Evolutionary conservation across 257 asterid species (phyloP).

Genomic region (Capsicum rhomboideum): DNA sequence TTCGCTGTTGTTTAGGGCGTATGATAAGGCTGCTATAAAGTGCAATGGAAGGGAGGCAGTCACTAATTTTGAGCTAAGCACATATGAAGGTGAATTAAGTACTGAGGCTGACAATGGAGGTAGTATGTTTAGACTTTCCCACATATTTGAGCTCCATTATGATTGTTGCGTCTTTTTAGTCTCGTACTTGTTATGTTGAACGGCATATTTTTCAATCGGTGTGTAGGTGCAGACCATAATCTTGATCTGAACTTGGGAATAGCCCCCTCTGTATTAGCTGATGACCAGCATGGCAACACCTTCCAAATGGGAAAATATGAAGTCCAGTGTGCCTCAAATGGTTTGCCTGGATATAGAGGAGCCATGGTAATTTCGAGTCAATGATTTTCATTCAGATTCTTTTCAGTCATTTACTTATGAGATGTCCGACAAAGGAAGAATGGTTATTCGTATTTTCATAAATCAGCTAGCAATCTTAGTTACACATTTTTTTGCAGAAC

Average conservation of each 20-base stretch:
- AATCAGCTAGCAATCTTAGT: neutral
- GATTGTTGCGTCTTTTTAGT: neutral
- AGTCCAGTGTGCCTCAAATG: conserved; percentile 28
- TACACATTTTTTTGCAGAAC: conserved; percentile 23
- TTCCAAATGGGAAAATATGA: conserved; percentile 17
- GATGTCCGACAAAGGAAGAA: neutral
- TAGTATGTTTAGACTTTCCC: conserved; percentile 8
- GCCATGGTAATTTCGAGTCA: conserved; percentile 31
- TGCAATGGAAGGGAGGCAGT: conserved; percentile 89
- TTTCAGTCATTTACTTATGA: neutral
- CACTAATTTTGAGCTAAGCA: conserved; percentile 73
- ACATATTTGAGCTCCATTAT: neutral
- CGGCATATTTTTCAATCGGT: neutral
- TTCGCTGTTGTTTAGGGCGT: conserved; percentile 52
- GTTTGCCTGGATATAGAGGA: conserved; percentile 25
- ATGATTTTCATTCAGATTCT: neutral
- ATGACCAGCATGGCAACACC: conserved; percentile 20
- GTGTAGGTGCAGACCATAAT: conserved; percentile 31
- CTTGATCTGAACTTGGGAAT: conserved; percentile 70
- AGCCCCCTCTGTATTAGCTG: conserved; percentile 40
- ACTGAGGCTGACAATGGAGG: conserved; percentile 45
- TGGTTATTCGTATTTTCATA: neutral
- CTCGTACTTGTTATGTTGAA: neutral
- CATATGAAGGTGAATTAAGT: conserved; percentile 51
- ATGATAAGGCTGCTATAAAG: conserved; percentile 88